Percentiles rank a stretch among this genome's conserved stretches.
phyloP scores from a whole-genome alignment of 208 protist species.

The Tritrichomonas musculus region DNA sequence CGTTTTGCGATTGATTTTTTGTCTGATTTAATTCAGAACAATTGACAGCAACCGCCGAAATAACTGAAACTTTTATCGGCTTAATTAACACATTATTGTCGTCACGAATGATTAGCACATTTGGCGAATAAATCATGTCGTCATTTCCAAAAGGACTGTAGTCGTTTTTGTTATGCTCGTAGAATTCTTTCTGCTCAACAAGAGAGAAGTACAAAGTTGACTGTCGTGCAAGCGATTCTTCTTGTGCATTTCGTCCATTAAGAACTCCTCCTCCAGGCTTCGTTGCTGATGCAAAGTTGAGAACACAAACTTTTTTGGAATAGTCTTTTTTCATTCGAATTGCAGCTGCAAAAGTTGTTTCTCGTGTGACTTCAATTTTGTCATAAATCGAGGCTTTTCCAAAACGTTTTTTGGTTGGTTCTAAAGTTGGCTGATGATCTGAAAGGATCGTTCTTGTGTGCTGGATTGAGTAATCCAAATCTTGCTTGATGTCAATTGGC shows the following conservation, averaged over 20 bases:
- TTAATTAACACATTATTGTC: neutral
- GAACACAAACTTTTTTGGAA: neutral
- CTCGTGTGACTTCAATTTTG: too few species aligned
- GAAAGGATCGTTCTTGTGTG: too few species aligned
- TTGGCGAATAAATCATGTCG: neutral
- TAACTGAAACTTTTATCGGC: neutral
- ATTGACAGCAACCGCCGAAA: neutral
- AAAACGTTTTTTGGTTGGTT: too few species aligned
- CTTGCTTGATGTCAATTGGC: too few species aligned
- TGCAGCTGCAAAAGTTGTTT: too few species aligned
- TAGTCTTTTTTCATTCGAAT: neutral
- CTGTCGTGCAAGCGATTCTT: neutral
- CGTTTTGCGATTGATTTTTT: neutral
- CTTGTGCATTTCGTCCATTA: neutral
- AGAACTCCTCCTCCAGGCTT: neutral
- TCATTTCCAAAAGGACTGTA: neutral
- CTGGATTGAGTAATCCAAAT: too few species aligned
- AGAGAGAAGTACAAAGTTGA: neutral
- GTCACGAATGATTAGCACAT: neutral
- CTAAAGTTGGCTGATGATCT: too few species aligned
- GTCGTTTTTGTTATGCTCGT: too few species aligned
- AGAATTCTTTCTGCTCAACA: neutral
- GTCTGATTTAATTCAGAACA: too few species aligned
- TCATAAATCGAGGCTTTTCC: too few species aligned
- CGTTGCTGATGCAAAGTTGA: neutral